Base-by-base conservation (phyloP, 305 asterid species). In the Fraxinus velutina region DNA sequence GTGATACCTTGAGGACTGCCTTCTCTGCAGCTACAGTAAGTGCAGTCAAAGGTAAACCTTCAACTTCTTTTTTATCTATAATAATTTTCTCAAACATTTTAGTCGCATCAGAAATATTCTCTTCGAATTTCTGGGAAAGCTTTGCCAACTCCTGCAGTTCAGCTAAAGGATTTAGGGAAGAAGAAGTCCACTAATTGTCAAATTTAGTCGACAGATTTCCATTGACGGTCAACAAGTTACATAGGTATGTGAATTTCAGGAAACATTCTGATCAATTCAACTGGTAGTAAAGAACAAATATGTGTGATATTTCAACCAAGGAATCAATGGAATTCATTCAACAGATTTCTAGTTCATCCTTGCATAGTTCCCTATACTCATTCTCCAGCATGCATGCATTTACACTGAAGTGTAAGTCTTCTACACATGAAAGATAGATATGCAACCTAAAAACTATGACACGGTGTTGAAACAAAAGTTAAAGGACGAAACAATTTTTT, bases 71-170 rank as follows among this genome's bases (percentile, higher is more conserved):
- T 47, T 83, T 84, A 55, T 88, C 89, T 19, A 80, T 83, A 33
- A 86, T 47, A 47, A 84, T 73, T 81, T 86, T 88, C 79, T 78
- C 86, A 55, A 86, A 88, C 42, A 55, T 79, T 42, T 86, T 88
- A 47, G 87, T 86, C 50, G 96, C 91, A 86, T 93, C 97, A 75
- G 91, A 78, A 27, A 91, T 91, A 75, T 93, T 93, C 84, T 90
- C 96, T 79, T 85, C 97, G 80, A 93, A 93, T 78, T 89, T 89
- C 60, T 84, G 93, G 75, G 88, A 89, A 79, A 91, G 92, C 74
- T 89, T 90, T 83, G 91, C 91, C 79, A 92, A 68, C 42, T 92
- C 96, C 97, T 92, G 87, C 78, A 76, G 29, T 64, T 70, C 78
- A 83, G 71, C 78, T 19, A 30, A 85, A 79, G 32, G 70, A 66